Conservation (phyloP, 2,329 filamentous ascomycete species). For the Cladophialophora immunda region DNA sequence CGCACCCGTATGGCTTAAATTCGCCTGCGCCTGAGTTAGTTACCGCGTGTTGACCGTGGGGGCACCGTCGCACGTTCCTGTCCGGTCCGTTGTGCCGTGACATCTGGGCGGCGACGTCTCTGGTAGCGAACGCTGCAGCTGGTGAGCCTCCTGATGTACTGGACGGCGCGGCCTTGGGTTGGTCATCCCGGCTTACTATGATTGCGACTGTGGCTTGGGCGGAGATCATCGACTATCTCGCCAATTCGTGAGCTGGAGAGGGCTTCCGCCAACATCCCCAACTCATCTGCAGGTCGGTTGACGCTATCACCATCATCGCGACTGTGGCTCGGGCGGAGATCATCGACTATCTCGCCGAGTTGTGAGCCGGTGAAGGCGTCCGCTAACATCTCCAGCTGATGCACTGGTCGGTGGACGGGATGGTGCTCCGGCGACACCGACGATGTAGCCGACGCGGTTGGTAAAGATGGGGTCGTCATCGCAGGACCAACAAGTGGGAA, state of each 20-base stretch:
- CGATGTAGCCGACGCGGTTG: neutral
- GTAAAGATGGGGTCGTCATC: neutral
- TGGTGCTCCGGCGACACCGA: neutral
- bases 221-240: neutral
- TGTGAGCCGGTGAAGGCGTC: too few relatives aligned
- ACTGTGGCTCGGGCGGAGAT: too few relatives aligned
- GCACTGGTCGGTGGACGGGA: too few relatives aligned
- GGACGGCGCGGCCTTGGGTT: neutral
- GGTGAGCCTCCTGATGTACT: neutral
- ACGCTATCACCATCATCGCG: too few relatives aligned
- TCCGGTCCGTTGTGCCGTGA: neutral
- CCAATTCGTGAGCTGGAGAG: too few relatives aligned
- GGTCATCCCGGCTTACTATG: too few relatives aligned
- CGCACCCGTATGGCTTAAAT: neutral
- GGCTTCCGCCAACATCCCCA: too few relatives aligned
- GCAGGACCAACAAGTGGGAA: neutral
- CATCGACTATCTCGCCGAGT: too few relatives aligned
- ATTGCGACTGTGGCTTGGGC: neutral
- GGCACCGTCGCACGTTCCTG: neutral
- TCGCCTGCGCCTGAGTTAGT: neutral
- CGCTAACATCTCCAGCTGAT: too few relatives aligned
- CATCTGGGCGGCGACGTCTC: neutral
- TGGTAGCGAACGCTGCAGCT: neutral
- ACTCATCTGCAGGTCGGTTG: too few relatives aligned
- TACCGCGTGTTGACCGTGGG: neutral